Evolutionary conservation across 305 asterid genomes (phyloP).

Genomic region (Solanum chacoense): DNA sequence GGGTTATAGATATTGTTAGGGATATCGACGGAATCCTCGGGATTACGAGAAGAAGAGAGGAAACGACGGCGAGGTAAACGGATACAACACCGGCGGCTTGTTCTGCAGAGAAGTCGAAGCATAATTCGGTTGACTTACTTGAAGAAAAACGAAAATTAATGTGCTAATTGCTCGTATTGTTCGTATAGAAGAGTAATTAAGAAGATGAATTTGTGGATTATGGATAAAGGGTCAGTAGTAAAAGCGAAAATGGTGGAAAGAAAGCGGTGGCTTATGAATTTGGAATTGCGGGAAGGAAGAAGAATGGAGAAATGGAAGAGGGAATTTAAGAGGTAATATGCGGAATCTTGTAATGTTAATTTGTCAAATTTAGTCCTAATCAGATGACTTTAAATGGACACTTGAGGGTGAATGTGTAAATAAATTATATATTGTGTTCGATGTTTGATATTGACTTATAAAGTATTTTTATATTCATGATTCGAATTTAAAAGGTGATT

Average conservation of each 20-base stretch:
- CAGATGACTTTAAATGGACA: not conserved
- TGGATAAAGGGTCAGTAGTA: not conserved
- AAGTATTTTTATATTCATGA: not conserved
- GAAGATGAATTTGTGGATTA: not conserved
- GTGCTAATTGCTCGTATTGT: not conserved
- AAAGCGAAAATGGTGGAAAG: slow-evolving; percentile 1
- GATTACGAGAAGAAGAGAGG: slow-evolving; percentile 17
- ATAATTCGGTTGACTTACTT: slow-evolving; percentile 15
- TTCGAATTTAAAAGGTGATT: no score
- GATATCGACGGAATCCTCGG: slow-evolving; percentile 17
- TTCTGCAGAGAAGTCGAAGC: slow-evolving; percentile 36
- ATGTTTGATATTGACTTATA: not conserved
- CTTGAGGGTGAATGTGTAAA: not conserved
- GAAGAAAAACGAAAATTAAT: not conserved
- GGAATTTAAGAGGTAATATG: not conserved
- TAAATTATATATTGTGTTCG: no score
- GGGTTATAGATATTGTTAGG: slow-evolving; percentile 16
- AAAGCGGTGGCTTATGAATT: not conserved
- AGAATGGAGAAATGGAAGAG: not conserved
- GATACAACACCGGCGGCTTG: slow-evolving; percentile 30
- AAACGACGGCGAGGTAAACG: slow-evolving; percentile 37
- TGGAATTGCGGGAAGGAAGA: not conserved
- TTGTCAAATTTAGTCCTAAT: not conserved
- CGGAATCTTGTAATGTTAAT: not conserved
- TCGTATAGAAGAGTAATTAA: not conserved